Evolutionary conservation across 1,139 yeast genomes (phyloP), one percentile per base, ranked within the genome.

Genomic region (Suhomyces terraborum): DNA sequence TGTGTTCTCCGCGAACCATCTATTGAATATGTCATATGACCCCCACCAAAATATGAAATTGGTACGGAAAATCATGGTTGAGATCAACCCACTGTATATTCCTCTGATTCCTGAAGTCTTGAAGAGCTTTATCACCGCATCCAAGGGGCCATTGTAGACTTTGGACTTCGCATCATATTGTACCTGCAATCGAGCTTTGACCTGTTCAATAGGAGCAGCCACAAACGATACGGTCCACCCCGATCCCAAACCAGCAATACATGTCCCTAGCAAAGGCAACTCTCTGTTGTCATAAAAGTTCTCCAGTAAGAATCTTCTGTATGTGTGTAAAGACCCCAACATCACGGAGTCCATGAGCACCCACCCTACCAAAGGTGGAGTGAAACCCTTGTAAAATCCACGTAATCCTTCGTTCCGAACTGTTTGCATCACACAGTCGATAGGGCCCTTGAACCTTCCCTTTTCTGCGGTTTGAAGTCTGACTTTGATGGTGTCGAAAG

Each of bases 1-100:
- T 1, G 95, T 87, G 51, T 85, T 70, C 9, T 73, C 67, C 49
- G 79, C 75, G 61, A 88, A 82, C 70, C 76, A 82, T 41, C 76
- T 74, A 8, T 94, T 86, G 58, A 88, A 77, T 9, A 88, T 46
- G 55, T 88, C 95, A 58, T 88, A 88, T 0, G 95, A 82, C 2
- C 96, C 95, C 97, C 97, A 89, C 94, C 95, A 88, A 47, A 87
- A 87, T 30, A 87, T 73, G 57, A 89, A 89, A 64, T 87, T 87
- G 1, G 95, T 82, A 56, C 96, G 74, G 66, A 89, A 89, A 10
- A 89, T 74, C 85, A 88, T 80, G 0, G 97, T 89, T 9, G 95
- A 82, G n/a, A 82, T 62, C 38, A 89, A 69, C 6, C 96, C 96
- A 52, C 85, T 81, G 61, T 86, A 88, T 12, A 88, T 69, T 0